Base-by-base conservation (phyloP, 345 rosid species). In the Hirschfeldia incana region DNA sequence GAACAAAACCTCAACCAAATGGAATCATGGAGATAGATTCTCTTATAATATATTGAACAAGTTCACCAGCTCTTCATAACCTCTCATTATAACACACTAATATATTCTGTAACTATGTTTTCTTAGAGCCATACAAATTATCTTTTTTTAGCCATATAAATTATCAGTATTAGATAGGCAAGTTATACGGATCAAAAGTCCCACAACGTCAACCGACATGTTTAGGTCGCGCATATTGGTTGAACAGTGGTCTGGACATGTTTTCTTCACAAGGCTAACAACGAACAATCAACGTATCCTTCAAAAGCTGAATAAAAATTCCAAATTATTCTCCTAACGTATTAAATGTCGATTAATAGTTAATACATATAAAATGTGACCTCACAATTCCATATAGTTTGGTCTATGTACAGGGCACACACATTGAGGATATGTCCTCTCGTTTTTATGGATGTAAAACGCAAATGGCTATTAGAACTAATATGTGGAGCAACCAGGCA, bases 331-430 rank as follows among this genome's bases (percentile, higher is more conserved):
- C 75, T 72, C 37, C 30, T 32, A 78, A 73, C 77, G 59, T 59
- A 68, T 72, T n/a, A 27, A 58, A 66, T 78, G 73, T 72, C 49
- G 69, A 33, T 66, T 58, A 78, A 78, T 72, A 78, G 69, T 73
- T 26, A 59, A 72, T 73, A 67, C 68, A 73, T 46, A 73, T 78
- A 42, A 67, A 58, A 78, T 60, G 30, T 30, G 74, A 72, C 64
- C 76, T 68, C 55, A 59, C 37, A 62, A 28, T 28, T 65, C 51
- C 73, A 72, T 78, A 58, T 44, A 42, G 72, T 73, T 73, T 78
- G 69, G 70, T 68, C 49, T 34, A 34, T 73, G 82, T 65, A 73
- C 67, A 73, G 27, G 70, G 7, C 81, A 67, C 78, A 64, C 73
- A 46, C 34, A 32, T 60, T 53, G 78, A 33, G 65, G 57, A 44